Percentiles rank a stretch among this genome's conserved stretches.
These are phyloP conservation scores for Boletus fagicola DNA, from an alignment of 768 basidiomycete species.

Conservation along the genomic window DNA sequence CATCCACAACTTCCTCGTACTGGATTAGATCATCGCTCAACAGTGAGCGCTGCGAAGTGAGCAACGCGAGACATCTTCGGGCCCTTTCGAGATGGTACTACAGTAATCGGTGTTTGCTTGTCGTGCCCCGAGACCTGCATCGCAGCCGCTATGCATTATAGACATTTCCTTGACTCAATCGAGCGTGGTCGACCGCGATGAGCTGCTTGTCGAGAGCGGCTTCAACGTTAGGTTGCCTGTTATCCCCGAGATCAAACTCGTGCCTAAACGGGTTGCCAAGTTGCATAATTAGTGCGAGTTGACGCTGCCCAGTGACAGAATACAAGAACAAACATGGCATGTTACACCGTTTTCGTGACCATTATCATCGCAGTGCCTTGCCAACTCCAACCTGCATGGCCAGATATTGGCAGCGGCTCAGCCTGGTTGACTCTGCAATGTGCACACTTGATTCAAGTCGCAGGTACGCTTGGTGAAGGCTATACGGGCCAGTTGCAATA, in stretches of 20 bases:
- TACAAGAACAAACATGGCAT: background rate
- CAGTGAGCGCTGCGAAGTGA: constrained; percentile 33
- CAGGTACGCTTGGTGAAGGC: background rate
- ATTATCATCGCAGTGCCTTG: background rate
- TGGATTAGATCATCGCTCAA: no score
- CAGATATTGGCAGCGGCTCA: background rate
- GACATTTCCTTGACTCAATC: background rate
- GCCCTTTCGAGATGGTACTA: constrained; percentile 19
- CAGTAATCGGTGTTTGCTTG: constrained; percentile 23
- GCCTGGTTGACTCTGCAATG: background rate
- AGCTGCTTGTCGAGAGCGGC: background rate
- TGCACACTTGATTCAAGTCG: background rate
- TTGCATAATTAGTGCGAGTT: no score
- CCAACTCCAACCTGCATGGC: background rate
- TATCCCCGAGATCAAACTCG: background rate
- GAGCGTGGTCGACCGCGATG: background rate
- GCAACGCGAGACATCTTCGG: constrained; percentile 14
- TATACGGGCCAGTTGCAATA: background rate
- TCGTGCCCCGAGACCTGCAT: constrained; percentile 14
- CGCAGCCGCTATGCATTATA: background rate
- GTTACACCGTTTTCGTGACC: background rate
- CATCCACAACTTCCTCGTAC: no score
- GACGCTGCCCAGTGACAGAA: no score
- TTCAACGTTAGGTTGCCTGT: background rate
- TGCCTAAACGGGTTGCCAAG: no score